Base-by-base conservation (phyloP, 1,139 yeast genomes). In the Nadsonia starkeyi-henricii region DNA sequence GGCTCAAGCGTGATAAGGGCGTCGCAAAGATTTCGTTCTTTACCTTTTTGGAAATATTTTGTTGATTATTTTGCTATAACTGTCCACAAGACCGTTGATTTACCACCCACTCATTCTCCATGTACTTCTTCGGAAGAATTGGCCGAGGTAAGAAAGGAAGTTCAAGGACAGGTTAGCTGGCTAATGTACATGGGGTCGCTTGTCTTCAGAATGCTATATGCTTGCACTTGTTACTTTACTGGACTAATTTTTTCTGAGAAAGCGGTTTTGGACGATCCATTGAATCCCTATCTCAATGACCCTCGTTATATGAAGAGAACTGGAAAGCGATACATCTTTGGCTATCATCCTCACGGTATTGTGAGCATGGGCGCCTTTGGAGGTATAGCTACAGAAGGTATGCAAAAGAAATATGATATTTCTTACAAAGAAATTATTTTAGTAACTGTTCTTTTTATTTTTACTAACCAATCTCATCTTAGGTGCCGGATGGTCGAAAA, bases 291-390 rank as follows among this genome's bases (percentile, higher is more conserved):
- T 33, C 17, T n/a, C 5, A 33, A 33, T 12, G 39, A 33, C 17
- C 17, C 39, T 33, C 39, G 39, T 3, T 33, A 33, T 33, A 33
- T 33, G 39, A 45, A 47, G 15, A 53, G 60, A n/a, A 60, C 65
- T 0, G 68, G 68, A 41, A 53, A 55, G 47, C 71, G 83, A 45
- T 91, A 91, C 62, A 78, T 91, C 1, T 89, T 91, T 65, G 95
- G 96, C 0, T 84, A 86, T 61, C 97, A 89, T 64, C 98, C 99
- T 0, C 98, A 91, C 62, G 98, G 99, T 0, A 89, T 91, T 12
- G 88, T 89, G 26, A 86, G 96, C 0, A 74, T 89, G 76, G 96
- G 97, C 1, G 93, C 83, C 0, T 79, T 91, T 63, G 96, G 96
- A 3, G 81, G 81, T 0, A 72, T 91, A 58, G 91, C 82, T 0